Base-by-base conservation (phyloP, 495 filamentous ascomycete species). In the Bacidia gigantensis region DNA sequence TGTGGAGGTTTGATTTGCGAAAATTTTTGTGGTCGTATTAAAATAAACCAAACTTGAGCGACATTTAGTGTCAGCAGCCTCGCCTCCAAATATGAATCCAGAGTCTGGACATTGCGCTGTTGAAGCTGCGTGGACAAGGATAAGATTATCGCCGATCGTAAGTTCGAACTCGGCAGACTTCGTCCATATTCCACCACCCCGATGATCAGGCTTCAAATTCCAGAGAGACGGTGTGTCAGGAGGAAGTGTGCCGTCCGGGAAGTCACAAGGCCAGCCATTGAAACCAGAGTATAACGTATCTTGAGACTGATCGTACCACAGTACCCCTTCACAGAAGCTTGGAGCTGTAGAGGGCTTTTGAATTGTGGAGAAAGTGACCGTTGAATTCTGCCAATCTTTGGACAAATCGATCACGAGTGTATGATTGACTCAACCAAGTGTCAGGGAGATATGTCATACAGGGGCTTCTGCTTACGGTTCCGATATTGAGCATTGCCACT, bases 351-450 rank as follows among this genome's bases (percentile, higher is more conserved):
- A 9, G 5, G 57, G 57, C 49, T 56, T 56, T 2, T 24, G 18
- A 7, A 23, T 59, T 2, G 46, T 42, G 10, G 46, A 25, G 7
- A 56, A 32, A 0, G 17, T 17, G 3, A 56, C 50, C 11, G 54
- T 46, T 21, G 26, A 18, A 52, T 60, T 58, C 2, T 22, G 26
- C 55, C 52, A 55, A 26, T 53, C 53, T 18, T 52, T n/a, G 7
- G 55, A 55, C 18, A 60, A 49, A 49, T 60, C 55, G 45, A 60
- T 50, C 21, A 52, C 48, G 10, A 60, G 40, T 3, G 49, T 44
- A 21, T 35, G 38, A 20, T 24, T 38, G 11, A 40, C 56, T 59
- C 24, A 22, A 5, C 21, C 2, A 20, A 20, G 21, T 23, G 17
- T 57, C 3, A 0, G 39, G 39, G 14, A 41, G 20, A 41, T 1